Conservation (phyloP, 768 basidiomycete genomes). For the Paxillus ammoniavirescens region DNA sequence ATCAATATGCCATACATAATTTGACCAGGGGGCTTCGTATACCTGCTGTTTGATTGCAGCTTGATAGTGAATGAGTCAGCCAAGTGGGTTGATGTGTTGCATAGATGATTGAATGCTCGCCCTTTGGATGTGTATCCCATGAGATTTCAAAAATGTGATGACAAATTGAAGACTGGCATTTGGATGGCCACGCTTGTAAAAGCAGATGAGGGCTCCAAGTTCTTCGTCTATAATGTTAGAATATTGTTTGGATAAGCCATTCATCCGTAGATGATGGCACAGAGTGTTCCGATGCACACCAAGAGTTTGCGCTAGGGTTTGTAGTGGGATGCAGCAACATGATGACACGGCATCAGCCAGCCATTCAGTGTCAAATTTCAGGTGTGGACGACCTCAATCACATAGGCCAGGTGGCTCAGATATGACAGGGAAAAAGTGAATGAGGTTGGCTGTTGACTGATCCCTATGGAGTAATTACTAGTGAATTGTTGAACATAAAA, state of each 20-base stretch:
- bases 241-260: constrained; percentile 8
- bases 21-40: constrained; percentile 11
- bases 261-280: constrained; percentile 3
- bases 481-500: background rate
- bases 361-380: background rate
- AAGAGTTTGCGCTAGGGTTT: constrained; percentile 2
- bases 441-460: background rate
- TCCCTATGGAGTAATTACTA: background rate
- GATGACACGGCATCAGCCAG: constrained; percentile 1
- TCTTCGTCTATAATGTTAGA: constrained; percentile 15
- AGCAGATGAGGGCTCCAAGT: constrained; percentile 13
- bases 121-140: constrained; percentile 17
- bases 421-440: background rate
- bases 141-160: constrained; percentile 6
- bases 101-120: constrained; percentile 3
- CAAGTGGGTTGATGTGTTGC: constrained; percentile 9
- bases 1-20: constrained; percentile 25
- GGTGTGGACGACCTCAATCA: background rate
- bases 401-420: background rate
- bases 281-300: constrained; percentile 17
- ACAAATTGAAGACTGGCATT: constrained; percentile 21
- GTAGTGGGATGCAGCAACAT: background rate
- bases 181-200: constrained; percentile 11
- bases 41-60: background rate
- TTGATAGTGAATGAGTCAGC: background rate